A percentile compares a stretch with the other conserved stretches of the same genome.
phyloP scores from a whole-genome alignment of 164 flowering plant genomes.

The Dillenia suffruticosa region DNA sequence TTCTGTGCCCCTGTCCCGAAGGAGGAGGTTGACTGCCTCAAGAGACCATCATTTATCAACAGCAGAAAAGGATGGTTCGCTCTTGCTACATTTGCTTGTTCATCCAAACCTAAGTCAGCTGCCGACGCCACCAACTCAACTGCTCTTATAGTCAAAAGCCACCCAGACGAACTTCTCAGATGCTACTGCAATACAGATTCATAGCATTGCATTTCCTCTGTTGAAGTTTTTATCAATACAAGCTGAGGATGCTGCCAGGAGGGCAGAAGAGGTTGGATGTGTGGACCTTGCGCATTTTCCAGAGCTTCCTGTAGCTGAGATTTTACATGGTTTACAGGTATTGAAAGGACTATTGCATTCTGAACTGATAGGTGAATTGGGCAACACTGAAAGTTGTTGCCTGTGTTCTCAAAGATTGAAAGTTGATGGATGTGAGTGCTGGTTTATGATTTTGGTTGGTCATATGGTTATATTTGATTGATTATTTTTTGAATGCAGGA shows the following conservation, averaged over 20 bases:
- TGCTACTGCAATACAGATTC: slow-evolving; percentile 58
- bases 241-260: slow-evolving; percentile 73
- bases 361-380: no score
- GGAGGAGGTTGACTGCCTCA: slow-evolving; percentile 57
- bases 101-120: slow-evolving; percentile 26
- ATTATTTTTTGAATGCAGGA: slow-evolving; percentile 41
- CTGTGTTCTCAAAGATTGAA: no score
- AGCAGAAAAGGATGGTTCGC: slow-evolving; percentile 90
- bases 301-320: slow-evolving; percentile 97
- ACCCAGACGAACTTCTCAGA: slow-evolving; percentile 59
- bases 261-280: slow-evolving; percentile 82
- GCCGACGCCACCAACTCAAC: slow-evolving; percentile 25
- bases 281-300: slow-evolving; percentile 88
- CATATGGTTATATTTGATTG: no score
- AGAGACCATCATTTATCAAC: slow-evolving; percentile 50
- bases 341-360: no score
- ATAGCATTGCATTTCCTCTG: slow-evolving; percentile 64
- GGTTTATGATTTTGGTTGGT: no score
- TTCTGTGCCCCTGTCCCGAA: slow-evolving; percentile 55
- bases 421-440: no score
- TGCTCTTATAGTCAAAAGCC: slow-evolving; percentile 35
- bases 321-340: slow-evolving; percentile 93
- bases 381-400: no score
- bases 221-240: slow-evolving; percentile 73
- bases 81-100: slow-evolving; percentile 49